Evolutionary conservation across 305 asterid genomes (phyloP).

Genomic region (Fraxinus velutina): DNA sequence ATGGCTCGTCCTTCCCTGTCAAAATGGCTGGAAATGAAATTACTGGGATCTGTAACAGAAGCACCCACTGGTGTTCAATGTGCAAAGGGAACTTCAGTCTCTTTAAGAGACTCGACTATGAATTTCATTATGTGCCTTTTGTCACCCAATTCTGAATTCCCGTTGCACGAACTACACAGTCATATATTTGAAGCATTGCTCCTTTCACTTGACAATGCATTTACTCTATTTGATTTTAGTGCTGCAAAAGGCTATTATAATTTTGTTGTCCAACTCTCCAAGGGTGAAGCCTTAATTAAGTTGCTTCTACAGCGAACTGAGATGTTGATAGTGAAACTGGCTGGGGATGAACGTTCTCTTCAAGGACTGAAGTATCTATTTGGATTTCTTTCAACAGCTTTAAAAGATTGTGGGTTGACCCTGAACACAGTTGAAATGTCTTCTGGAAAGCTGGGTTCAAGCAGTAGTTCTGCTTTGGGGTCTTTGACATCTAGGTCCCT

Average conservation of each 20-base stretch:
- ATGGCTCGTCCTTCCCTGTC: slow-evolving; percentile 63
- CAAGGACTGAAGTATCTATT: slow-evolving; percentile 79
- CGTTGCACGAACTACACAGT: slow-evolving; percentile 51
- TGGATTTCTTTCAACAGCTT: slow-evolving; percentile 60
- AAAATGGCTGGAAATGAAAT: slow-evolving; percentile 83
- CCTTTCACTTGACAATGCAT: slow-evolving; percentile 78
- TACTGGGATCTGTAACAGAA: slow-evolving; percentile 62
- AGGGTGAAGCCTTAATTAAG: slow-evolving; percentile 66
- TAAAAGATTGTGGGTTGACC: slow-evolving; percentile 63
- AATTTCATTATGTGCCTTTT: slow-evolving; percentile 62
- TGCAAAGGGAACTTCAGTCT: slow-evolving; percentile 55
- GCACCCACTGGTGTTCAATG: slow-evolving; percentile 37
- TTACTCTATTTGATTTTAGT: slow-evolving; percentile 56
- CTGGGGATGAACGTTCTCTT: slow-evolving; percentile 65
- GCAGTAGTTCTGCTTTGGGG: slow-evolving; percentile 57
- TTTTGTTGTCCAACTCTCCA: slow-evolving; percentile 69
- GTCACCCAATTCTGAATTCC: slow-evolving; percentile 44
- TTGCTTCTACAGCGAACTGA: slow-evolving; percentile 62
- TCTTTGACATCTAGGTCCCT: slow-evolving; percentile 57
- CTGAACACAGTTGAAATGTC: slow-evolving; percentile 46
- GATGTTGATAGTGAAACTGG: slow-evolving; percentile 67
- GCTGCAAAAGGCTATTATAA: slow-evolving; percentile 59
- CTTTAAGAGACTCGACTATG: slow-evolving; percentile 75
- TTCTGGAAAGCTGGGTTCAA: slow-evolving; percentile 51
- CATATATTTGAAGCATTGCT: slow-evolving; percentile 79